Evolutionary conservation across 1,284 basidiomycete species (phyloP).

Genomic region (Rhodotorula sp.): DNA sequence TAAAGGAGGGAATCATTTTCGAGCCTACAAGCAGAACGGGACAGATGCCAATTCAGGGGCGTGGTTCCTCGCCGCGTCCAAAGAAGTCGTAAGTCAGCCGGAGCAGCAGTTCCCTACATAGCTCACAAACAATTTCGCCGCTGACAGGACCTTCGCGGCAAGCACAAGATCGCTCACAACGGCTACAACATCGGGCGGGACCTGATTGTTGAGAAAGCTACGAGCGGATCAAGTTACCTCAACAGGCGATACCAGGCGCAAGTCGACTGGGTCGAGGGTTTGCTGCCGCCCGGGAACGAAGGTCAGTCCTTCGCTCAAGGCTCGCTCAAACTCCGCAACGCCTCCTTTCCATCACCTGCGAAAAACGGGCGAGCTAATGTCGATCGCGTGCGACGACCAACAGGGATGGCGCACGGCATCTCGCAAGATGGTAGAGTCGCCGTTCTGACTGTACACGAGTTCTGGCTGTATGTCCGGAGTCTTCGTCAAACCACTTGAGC

Average conservation of each 20-base stretch:
- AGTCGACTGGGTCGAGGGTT: constrained; percentile 47
- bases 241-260: constrained; percentile 46
- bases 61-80: constrained; percentile 49
- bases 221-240: constrained; percentile 46
- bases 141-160: constrained; percentile 40
- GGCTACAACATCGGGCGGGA: constrained; percentile 50
- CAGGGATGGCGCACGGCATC: constrained; percentile 50
- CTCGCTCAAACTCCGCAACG: not conserved
- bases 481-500: not conserved
- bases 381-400: not conserved
- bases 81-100: constrained; percentile 43
- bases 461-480: constrained; percentile 9
- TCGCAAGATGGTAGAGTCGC: constrained; percentile 49
- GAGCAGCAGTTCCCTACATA: too few relatives aligned
- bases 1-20: constrained; percentile 49
- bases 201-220: constrained; percentile 46
- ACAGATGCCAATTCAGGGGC: constrained; percentile 48
- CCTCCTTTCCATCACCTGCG: not conserved
- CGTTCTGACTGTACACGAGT: constrained; percentile 46
- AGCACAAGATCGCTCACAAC: constrained; percentile 48
- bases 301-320: constrained; percentile 22
- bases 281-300: constrained; percentile 45
- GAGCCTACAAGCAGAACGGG: constrained; percentile 51
- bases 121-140: too few relatives aligned
- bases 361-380: not conserved